Base-by-base conservation (phyloP, 2,329 filamentous ascomycete species). In the Orbilia quercus region DNA sequence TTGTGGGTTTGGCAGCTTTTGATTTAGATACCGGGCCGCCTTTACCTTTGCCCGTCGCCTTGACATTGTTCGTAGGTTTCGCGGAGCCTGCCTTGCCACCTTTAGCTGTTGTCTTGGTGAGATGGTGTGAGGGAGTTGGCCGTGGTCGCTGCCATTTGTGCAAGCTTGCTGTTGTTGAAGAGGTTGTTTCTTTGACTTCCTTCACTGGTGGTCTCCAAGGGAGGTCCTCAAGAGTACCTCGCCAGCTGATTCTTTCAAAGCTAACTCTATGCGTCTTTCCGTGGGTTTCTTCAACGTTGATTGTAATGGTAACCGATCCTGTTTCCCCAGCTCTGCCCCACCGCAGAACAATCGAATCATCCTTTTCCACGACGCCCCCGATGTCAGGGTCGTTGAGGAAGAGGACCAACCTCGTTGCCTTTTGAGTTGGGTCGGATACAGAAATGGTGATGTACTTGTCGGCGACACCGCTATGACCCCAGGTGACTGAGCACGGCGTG, bases 371-470 rank as follows among this genome's bases (percentile, higher is more conserved):
- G 84, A 84, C 6, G 83, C 82, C 20, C 83, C 84, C 78, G 86
- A 87, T 80, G 85, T 84, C 80, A 83, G 84, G 77, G 83, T 85
- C 20, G 84, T 82, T 77, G 85, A 83, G 80, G 78, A 76, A 73
- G 11, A 69, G 47, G 12, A 69, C 62, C n/a, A 69, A 7, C 31
- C 62, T 62, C 16, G 62, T 62, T 5, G 64, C 57, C 44, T 45
- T 63, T 16, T 69, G 71, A 28, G 71, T 60, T 23, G 65, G 63
- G 38, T 71, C 60, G 25, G 71, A 75, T 5, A 71, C 38, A 1
- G 71, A 75, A 6, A 71, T 48, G 16, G 71, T 69, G 9, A 64
- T 22, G 36, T 65, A 64, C 20, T 63, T 65, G 28, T 71, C 71
- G 34, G 47, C 51, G 22, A 59, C 59, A 1, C 57, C 57, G 11